Evolutionary conservation across 225 moss, liverwort and hornwort species (phyloP).

Genomic region (Polytrichum commune): DNA sequence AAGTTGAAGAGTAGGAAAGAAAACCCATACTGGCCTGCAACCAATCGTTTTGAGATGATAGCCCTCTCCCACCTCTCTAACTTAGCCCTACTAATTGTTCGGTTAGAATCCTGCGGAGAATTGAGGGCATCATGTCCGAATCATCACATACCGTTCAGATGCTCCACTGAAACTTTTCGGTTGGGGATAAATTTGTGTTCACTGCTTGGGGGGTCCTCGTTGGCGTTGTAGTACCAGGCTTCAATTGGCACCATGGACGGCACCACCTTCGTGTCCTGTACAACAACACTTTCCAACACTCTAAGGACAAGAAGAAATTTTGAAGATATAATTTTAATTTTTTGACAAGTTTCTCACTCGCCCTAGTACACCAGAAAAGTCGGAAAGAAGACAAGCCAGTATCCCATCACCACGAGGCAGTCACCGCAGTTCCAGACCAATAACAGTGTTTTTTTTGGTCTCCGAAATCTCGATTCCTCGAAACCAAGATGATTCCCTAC

Average conservation of each 20-base stretch:
- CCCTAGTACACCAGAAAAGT: neutral
- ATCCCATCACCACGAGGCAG: neutral
- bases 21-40: too few species aligned
- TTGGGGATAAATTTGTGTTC: constrained; percentile 51
- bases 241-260: constrained; percentile 22
- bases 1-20: too few species aligned
- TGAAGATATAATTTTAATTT: neutral
- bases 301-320: neutral
- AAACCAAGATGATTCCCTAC: neutral
- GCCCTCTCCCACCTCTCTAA: too few species aligned
- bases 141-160: constrained; percentile 32
- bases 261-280: constrained; percentile 26
- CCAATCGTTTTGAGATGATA: too few species aligned
- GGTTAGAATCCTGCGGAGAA: too few species aligned
- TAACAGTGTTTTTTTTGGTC: too few species aligned
- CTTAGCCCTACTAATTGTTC: too few species aligned
- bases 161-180: constrained; percentile 42
- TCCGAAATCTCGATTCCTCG: too few species aligned
- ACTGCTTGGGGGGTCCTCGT: constrained; percentile 34
- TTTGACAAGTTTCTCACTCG: neutral
- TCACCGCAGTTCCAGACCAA: too few species aligned
- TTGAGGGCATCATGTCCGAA: too few species aligned
- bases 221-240: constrained; percentile 58
- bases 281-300: neutral
- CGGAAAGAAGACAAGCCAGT: neutral